Evolutionary conservation across 768 basidiomycete genomes (phyloP).

Genomic region (Kwoniella heveanensis): DNA sequence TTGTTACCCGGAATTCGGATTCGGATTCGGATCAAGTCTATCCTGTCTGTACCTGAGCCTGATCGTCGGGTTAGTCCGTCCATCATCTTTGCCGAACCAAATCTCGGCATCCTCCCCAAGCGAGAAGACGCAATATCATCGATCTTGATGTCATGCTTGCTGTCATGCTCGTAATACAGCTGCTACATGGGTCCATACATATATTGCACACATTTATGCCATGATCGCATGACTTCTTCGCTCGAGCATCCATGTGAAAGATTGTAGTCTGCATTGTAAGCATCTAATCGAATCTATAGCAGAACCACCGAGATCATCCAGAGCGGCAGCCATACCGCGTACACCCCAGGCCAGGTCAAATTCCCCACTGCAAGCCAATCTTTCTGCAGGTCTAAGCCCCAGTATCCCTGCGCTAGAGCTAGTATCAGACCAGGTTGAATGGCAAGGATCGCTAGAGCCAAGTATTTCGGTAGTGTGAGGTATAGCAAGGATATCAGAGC

Average conservation of each 20-base stretch:
- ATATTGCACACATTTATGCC: too few relatives aligned
- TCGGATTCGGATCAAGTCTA: too few relatives aligned
- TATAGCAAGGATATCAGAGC: conserved; percentile 59
- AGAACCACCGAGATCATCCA: conserved; percentile 26
- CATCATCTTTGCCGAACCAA: neutral
- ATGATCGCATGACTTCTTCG: too few relatives aligned
- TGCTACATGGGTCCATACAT: too few relatives aligned
- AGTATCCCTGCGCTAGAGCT: neutral
- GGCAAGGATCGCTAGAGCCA: conserved; percentile 3
- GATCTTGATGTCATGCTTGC: too few relatives aligned
- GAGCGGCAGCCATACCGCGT: conserved; percentile 37
- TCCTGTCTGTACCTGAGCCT: neutral
- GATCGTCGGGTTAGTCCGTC: neutral
- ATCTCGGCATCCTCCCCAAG: conserved; percentile 3
- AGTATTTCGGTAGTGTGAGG: conserved; percentile 18
- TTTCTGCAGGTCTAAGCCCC: conserved; percentile 17
- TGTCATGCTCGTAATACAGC: too few relatives aligned
- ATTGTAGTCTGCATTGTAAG: too few relatives aligned
- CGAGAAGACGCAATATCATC: too few relatives aligned
- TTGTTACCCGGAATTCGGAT: too few relatives aligned
- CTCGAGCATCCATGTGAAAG: too few relatives aligned
- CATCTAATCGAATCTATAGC: neutral
- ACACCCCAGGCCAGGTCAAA: conserved; percentile 38
- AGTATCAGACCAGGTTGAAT: conserved; percentile 19
- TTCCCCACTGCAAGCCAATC: conserved; percentile 39